Evolutionary conservation across 2,329 filamentous ascomycete species (phyloP).

Genomic region (Coniella lustricola): DNA sequence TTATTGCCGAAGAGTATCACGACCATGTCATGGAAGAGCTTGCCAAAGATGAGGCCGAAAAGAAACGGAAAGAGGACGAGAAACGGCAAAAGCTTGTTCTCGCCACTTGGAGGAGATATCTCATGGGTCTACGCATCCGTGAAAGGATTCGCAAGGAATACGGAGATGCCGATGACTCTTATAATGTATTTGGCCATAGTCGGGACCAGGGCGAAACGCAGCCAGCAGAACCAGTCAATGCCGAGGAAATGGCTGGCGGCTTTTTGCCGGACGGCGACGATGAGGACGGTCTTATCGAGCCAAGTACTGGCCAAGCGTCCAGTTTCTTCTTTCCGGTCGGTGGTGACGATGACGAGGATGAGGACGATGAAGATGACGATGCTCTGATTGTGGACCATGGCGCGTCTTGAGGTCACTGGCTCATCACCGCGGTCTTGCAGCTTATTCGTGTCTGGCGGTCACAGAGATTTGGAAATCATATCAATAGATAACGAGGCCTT

Average conservation of each 20-base stretch:
- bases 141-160: constrained; percentile 73
- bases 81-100: constrained; percentile 71
- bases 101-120: constrained; percentile 75
- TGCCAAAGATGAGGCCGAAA: constrained; percentile 68
- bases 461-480: no score
- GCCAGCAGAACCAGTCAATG: constrained; percentile 19
- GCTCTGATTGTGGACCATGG: constrained; percentile 26
- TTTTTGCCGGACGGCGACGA: constrained; percentile 54
- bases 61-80: constrained; percentile 69
- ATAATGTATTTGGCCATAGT: constrained; percentile 50
- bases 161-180: constrained; percentile 47
- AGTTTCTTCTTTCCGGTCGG: constrained; percentile 41
- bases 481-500: no score
- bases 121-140: constrained; percentile 78
- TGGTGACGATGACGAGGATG: constrained; percentile 34
- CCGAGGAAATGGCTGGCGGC: constrained; percentile 52
- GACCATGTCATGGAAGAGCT: constrained; percentile 70
- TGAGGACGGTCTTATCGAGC: constrained; percentile 35
- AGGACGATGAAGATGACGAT: constrained; percentile 25
- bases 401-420: constrained; percentile 13
- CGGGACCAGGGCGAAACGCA: constrained; percentile 27
- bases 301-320: constrained; percentile 27
- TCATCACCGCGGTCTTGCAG: no score
- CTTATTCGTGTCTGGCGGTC: no score
- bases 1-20: constrained; percentile 76